phyloP scores from a whole-genome alignment of 345 rosid genomes.

The Populus alba region DNA sequence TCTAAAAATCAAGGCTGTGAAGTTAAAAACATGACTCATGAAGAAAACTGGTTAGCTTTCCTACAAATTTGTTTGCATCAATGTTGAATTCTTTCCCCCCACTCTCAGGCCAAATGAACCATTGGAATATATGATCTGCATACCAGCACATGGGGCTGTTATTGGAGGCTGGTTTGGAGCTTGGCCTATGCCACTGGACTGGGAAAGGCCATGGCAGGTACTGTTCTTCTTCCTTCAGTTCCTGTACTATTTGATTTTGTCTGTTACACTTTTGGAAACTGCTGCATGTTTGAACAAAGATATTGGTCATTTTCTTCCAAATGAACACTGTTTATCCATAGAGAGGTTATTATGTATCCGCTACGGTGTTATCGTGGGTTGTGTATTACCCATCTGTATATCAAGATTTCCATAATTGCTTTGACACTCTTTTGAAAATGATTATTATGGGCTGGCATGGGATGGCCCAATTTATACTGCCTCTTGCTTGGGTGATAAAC shows the following conservation, averaged over 20 bases:
- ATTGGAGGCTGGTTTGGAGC: constrained; percentile 97
- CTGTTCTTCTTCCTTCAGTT: not conserved
- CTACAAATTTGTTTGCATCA: not conserved
- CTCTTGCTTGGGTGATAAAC: too few relatives aligned
- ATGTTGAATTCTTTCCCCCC: constrained; percentile 14
- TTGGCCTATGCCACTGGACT: constrained; percentile 99
- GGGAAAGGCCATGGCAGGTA: constrained; percentile 99
- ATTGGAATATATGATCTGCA: constrained; percentile 61
- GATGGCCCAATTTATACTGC: too few relatives aligned
- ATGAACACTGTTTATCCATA: too few relatives aligned
- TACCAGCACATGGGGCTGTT: constrained; percentile 77
- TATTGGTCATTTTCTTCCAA: too few relatives aligned
- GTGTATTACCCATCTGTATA: too few relatives aligned
- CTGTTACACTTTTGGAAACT: too few relatives aligned
- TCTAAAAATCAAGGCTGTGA: not conserved
- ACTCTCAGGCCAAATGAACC: constrained; percentile 48
- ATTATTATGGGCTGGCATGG: too few relatives aligned
- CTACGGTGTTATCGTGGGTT: too few relatives aligned
- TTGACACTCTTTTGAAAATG: too few relatives aligned
- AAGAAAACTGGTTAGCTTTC: not conserved
- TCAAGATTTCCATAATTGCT: too few relatives aligned
- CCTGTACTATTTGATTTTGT: not conserved
- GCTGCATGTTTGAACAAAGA: too few relatives aligned
- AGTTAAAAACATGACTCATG: not conserved
- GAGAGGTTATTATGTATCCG: too few relatives aligned